These are phyloP conservation scores for Brassica nigra DNA, from an alignment of 345 rosid species.

Conservation along the genomic window DNA sequence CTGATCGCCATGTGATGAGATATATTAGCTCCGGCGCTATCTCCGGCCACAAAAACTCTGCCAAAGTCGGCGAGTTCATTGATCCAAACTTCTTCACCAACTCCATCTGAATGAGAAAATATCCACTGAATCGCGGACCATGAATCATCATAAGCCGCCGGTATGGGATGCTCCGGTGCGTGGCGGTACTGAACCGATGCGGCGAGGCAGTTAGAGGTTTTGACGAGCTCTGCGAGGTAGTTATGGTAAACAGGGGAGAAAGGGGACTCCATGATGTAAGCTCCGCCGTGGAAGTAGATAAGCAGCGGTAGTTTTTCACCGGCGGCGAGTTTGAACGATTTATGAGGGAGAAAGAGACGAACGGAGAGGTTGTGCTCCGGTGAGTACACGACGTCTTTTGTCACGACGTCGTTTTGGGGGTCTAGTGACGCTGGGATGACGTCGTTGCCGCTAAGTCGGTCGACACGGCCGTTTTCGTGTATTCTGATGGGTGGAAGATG, in stretches of 20 bases:
- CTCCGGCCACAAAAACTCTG: conserved; percentile 48
- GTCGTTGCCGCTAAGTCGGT: conserved; percentile 47
- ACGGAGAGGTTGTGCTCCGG: conserved; percentile 41
- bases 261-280: conserved; percentile 45
- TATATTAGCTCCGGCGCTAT: conserved; percentile 55
- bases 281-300: conserved; percentile 62
- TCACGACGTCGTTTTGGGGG: conserved; percentile 41
- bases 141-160: conserved; percentile 50
- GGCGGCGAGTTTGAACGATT: neutral
- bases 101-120: conserved; percentile 21
- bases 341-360: conserved; percentile 52
- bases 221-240: conserved; percentile 39
- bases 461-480: conserved; percentile 47
- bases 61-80: conserved; percentile 42
- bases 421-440: conserved; percentile 42
- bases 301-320: conserved; percentile 47
- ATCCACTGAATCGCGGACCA: conserved; percentile 57
- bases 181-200: conserved; percentile 49
- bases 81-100: conserved; percentile 49
- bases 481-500: conserved; percentile 34
- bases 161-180: conserved; percentile 54
- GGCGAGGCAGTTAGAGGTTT: conserved; percentile 42
- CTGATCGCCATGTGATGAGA: conserved; percentile 49
- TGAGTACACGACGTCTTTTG: conserved; percentile 45
- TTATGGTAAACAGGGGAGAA: conserved; percentile 42